Percentiles rank a stretch among this genome's conserved stretches.
Evolutionary conservation across 2,329 filamentous ascomycete genomes (phyloP).

Genomic region (Colletotrichum musicola): DNA sequence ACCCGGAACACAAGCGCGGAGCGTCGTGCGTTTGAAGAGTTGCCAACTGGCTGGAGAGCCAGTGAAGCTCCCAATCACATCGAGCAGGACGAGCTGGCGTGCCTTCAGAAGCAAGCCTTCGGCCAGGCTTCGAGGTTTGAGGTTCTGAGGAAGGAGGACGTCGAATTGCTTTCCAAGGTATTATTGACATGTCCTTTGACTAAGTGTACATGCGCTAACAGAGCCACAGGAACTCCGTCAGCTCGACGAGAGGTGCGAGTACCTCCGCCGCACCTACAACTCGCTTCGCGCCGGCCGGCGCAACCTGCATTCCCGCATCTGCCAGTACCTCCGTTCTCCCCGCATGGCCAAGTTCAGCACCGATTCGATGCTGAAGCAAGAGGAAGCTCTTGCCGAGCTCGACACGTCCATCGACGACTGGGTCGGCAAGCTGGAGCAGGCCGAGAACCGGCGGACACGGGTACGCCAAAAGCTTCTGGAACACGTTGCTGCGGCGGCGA

Average conservation of each 20-base stretch:
- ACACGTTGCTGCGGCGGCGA: constrained; percentile 80
- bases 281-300: constrained; percentile 81
- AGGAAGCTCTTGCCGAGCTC: constrained; percentile 82
- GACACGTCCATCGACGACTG: constrained; percentile 85
- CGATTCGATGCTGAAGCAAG: constrained; percentile 82
- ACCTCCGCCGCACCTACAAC: constrained; percentile 81
- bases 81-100: constrained; percentile 60
- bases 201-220: constrained; percentile 10
- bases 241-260: constrained; percentile 83
- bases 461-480: constrained; percentile 85
- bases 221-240: constrained; percentile 74
- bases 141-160: constrained; percentile 72
- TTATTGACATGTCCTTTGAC: constrained; percentile 38
- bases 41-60: constrained; percentile 70
- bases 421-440: constrained; percentile 82
- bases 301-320: constrained; percentile 82
- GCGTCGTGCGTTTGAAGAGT: constrained; percentile 68
- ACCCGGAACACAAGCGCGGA: constrained; percentile 58
- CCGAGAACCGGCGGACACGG: constrained; percentile 80
- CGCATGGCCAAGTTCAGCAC: constrained; percentile 78
- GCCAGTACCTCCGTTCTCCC: constrained; percentile 80
- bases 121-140: constrained; percentile 74
- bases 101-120: constrained; percentile 70
- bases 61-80: constrained; percentile 65
- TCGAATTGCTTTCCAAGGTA: constrained; percentile 75